Base-by-base conservation (phyloP, 2,329 filamentous ascomycete species). In the Fusarium equiseti region DNA sequence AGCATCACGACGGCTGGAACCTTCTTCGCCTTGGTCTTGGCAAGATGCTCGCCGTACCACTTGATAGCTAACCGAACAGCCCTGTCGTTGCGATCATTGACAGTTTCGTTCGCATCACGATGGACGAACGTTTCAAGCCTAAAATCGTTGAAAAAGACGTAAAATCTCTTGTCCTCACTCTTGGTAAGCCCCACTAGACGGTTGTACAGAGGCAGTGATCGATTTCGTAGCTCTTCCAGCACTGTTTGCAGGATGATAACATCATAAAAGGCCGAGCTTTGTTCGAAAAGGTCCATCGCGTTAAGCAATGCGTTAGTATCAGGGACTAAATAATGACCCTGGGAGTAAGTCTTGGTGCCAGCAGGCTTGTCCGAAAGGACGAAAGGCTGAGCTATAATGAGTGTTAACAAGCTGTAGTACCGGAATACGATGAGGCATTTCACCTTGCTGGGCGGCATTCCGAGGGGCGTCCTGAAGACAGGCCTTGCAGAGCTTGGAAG, bases 101-200 rank as follows among this genome's bases (percentile, higher is more conserved):
- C 96, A 5, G 89, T 92, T 83, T 99, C 96, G 40, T 92, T 91
- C 8, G 86, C 81, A 22, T 90, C 87, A 67, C 96, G 88, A 29
- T 87, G 83, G 50, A 98, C 89, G 77, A 97, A 92, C 0, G 96
- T 99, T 80, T 99, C 97, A 42, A 95, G 85, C 54, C 95, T 89
- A 78, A 99, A 99, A 76, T 99, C 96, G 80, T 99, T 99, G 88
- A 98, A 98, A 80, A 99, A 99, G 55, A 99, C 93, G 77, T 98
- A 98, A 79, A 97, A 98, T 58, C 95, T 90, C 85, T 99, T 99
- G 72, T 97, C 94, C 75, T 97, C 94, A 77, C 95, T 97, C 81
- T 95, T 97, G 42, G 95, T 97, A 70, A 99, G 85, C 24, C 92
- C 90, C 72, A 98, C 89, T 52, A 99, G 85, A 42, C 96, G 92